phyloP scores from a whole-genome alignment of 2,329 filamentous ascomycete species.

The Furcasterigmium furcatum region DNA sequence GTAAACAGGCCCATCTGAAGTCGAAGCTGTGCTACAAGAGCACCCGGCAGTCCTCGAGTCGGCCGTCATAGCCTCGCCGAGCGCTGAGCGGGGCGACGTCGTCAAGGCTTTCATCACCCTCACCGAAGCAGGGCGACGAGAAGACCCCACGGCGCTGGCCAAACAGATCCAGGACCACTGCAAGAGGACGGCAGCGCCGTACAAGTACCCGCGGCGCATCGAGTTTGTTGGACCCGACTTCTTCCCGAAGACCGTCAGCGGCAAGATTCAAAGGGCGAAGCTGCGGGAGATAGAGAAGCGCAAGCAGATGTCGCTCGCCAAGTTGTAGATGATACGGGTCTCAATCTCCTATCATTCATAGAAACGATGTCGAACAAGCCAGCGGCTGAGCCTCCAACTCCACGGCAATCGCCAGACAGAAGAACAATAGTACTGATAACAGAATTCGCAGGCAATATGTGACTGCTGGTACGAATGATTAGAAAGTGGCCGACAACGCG shows the following conservation, averaged over 20 bases:
- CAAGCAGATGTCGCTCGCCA: neutral
- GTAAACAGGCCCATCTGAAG: neutral
- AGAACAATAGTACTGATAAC: too few species aligned
- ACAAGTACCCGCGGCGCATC: slow-evolving; percentile 1
- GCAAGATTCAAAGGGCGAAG: slow-evolving; percentile 1
- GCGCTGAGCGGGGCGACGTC: slow-evolving; percentile 1
- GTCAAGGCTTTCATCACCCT: slow-evolving; percentile 1
- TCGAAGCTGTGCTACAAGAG: slow-evolving; percentile 1
- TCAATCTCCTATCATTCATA: too few species aligned
- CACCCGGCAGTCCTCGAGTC: slow-evolving; percentile 1
- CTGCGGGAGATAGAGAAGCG: neutral
- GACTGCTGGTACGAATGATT: too few species aligned
- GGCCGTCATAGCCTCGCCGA: neutral
- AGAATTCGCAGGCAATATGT: too few species aligned
- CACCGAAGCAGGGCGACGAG: neutral
- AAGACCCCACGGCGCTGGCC: neutral
- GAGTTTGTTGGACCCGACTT: slow-evolving; percentile 1
- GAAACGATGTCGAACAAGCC: too few species aligned
- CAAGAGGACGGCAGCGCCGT: slow-evolving; percentile 1
- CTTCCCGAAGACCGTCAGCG: neutral
- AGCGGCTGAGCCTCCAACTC: too few species aligned
- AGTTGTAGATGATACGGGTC: too few species aligned
- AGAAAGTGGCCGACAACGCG: too few species aligned
- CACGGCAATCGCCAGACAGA: too few species aligned
- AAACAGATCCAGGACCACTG: slow-evolving; percentile 1